Evolutionary conservation across 345 rosid species (phyloP).

Genomic region (Pistacia integerrima): DNA sequence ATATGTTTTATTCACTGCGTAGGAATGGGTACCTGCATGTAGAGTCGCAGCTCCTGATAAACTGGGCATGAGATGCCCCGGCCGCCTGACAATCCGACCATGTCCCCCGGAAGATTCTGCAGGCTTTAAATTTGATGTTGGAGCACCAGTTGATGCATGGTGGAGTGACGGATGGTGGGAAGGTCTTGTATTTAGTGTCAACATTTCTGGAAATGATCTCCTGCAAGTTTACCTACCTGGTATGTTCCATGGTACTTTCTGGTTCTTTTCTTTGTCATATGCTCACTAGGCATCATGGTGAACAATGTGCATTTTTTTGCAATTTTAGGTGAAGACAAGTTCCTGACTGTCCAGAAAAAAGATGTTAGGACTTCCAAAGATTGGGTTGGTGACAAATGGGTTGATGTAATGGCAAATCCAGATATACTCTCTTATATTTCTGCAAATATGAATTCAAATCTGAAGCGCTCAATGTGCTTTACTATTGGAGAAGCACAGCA

Average conservation of each 20-base stretch:
- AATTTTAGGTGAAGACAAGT: slow-evolving; percentile 39
- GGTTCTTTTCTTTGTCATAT: neutral
- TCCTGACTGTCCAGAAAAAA: slow-evolving; percentile 28
- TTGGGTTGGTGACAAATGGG: slow-evolving; percentile 49
- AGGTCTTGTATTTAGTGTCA: slow-evolving; percentile 36
- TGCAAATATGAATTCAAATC: slow-evolving; percentile 14
- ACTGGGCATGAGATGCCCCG: slow-evolving; percentile 42
- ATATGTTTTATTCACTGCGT: neutral
- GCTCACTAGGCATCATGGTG: slow-evolving; percentile 2
- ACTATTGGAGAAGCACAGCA: slow-evolving; percentile 5
- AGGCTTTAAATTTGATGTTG: slow-evolving; percentile 25
- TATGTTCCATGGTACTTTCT: slow-evolving; percentile 16
- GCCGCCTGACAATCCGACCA: slow-evolving; percentile 48
- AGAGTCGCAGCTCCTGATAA: slow-evolving; percentile 46
- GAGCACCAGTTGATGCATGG: slow-evolving; percentile 52
- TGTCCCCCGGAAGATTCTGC: slow-evolving; percentile 27
- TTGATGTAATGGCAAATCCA: slow-evolving; percentile 35
- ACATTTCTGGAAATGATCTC: slow-evolving; percentile 15
- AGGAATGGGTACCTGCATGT: slow-evolving; percentile 51
- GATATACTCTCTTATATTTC: slow-evolving; percentile 29
- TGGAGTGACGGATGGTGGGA: slow-evolving; percentile 64
- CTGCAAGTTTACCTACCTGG: slow-evolving; percentile 50
- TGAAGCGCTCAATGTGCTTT: slow-evolving; percentile 4
- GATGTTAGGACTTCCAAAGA: slow-evolving; percentile 43
- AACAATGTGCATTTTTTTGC: slow-evolving; percentile 1